Base-by-base conservation (phyloP, 2,329 filamentous ascomycete genomes). In the Myriosclerotinia curreyana region DNA sequence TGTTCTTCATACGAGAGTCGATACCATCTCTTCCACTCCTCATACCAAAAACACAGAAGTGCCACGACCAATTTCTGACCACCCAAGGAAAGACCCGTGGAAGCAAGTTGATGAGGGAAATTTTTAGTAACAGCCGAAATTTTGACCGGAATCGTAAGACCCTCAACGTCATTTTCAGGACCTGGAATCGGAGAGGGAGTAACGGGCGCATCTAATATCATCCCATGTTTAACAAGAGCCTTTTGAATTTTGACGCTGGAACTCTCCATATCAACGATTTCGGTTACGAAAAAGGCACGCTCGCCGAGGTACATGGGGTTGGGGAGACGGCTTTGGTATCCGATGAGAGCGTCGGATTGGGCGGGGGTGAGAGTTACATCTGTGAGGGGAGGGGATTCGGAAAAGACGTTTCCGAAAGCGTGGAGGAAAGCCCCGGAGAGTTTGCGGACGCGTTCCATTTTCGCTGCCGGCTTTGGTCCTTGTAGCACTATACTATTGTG, bases 41-140 rank as follows among this genome's bases (percentile, higher is more conserved):
- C 71, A 42, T 71, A 70, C 71, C 71, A 73, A 46, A 73, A 72
- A 55, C 71, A 71, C 44, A 76, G 36, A 71, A 73, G 51, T 69
- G 71, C 63, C 42, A 76, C 65, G 2, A 72, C 20, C 51, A 70
- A 71, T 49, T 68, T 64, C 66, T 73, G 70, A 4, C 64, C 69
- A 64, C 70, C 64, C 2, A 69, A 64, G 11, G 62, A 66, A 58
- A 73, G 70, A 2, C 61, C 53, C 5, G 55, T 58, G 3, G 55
- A 36, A 3, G 70, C 62, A 12, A 72, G 46, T 48, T 74, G 71
- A 53, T 67, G 66, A 3, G 70, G 64, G 54, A 73, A 71, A 11
- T 66, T 52, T 38, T 68, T 69, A 2, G 62, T 69, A 17, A 73
- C 67, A 2, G 48, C 58, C 1, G 48, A 36, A 0, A 67, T 70